These are phyloP conservation scores for Mariannaea sp. DNA, from an alignment of 2,329 filamentous ascomycete species.

Conservation along the genomic window DNA sequence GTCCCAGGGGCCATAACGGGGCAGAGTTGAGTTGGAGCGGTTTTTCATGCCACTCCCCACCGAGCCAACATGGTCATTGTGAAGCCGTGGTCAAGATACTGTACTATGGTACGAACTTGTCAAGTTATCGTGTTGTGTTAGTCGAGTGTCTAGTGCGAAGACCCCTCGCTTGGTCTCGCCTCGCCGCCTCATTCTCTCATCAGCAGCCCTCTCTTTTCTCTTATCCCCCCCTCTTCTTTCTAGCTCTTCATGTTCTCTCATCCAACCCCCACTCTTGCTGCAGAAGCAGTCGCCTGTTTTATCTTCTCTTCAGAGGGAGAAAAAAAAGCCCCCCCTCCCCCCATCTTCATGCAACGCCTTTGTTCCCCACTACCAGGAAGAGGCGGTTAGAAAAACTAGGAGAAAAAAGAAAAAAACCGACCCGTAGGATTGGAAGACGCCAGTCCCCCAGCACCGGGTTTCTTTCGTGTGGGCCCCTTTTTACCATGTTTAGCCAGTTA, in stretches of 20 bases:
- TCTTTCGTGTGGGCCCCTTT: not conserved
- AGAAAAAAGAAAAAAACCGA: not conserved
- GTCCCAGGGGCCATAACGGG: too few species aligned
- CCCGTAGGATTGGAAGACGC: slow-evolving; percentile 1
- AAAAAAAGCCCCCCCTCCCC: too few species aligned
- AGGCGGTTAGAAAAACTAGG: not conserved
- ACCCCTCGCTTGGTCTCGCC: not conserved
- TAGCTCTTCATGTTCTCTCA: not conserved
- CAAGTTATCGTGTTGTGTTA: too few species aligned
- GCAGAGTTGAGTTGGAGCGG: too few species aligned
- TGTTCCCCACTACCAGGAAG: not conserved
- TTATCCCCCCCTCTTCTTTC: not conserved
- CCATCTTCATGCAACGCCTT: not conserved
- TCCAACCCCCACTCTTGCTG: slow-evolving; percentile 1
- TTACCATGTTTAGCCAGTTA: not conserved
- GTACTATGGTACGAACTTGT: too few species aligned
- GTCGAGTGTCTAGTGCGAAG: too few species aligned
- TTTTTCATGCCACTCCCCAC: too few species aligned
- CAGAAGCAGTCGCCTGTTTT: not conserved
- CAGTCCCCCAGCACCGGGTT: not conserved
- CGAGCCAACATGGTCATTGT: too few species aligned
- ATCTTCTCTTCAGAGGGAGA: not conserved
- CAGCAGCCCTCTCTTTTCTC: not conserved
- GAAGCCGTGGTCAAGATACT: too few species aligned
- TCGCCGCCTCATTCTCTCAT: not conserved